phyloP scores from a whole-genome alignment of 345 rosid genomes.

The Toxicodendron radicans region DNA sequence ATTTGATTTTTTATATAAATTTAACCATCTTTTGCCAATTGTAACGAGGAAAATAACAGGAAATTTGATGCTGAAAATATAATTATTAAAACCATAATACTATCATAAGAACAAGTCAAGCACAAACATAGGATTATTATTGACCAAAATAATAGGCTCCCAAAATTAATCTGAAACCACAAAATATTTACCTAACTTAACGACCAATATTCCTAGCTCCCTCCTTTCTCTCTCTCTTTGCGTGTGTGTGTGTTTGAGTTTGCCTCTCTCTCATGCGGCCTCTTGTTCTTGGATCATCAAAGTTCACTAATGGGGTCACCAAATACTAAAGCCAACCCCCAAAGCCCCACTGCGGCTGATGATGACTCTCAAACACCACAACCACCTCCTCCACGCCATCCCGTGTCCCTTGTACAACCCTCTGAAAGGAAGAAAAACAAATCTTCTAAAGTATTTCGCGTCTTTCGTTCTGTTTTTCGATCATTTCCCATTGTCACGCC shows the following conservation, averaged over 20 bases:
- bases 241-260: not conserved
- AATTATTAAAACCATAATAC: too few relatives aligned
- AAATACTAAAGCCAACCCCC: slow-evolving; percentile 25
- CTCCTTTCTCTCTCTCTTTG: not conserved
- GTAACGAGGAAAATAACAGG: too few relatives aligned
- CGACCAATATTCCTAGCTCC: not conserved
- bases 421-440: slow-evolving; percentile 44
- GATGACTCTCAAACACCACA: slow-evolving; percentile 26
- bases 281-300: slow-evolving; percentile 25
- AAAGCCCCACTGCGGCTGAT: slow-evolving; percentile 23
- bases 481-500: slow-evolving; percentile 72
- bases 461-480: slow-evolving; percentile 73
- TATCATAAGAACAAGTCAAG: not conserved
- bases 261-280: slow-evolving; percentile 26
- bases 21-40: too few relatives aligned
- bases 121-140: slow-evolving; percentile 16
- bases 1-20: too few relatives aligned
- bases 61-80: too few relatives aligned
- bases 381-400: slow-evolving; percentile 31
- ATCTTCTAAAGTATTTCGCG: slow-evolving; percentile 53
- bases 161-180: not conserved
- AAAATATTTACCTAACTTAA: slow-evolving; percentile 15
- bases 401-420: slow-evolving; percentile 68
- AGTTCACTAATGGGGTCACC: slow-evolving; percentile 66
- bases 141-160: slow-evolving; percentile 6